Conservation (phyloP, 2,329 filamentous ascomycete genomes). For the Zelopaecilomyces penicillatus region DNA sequence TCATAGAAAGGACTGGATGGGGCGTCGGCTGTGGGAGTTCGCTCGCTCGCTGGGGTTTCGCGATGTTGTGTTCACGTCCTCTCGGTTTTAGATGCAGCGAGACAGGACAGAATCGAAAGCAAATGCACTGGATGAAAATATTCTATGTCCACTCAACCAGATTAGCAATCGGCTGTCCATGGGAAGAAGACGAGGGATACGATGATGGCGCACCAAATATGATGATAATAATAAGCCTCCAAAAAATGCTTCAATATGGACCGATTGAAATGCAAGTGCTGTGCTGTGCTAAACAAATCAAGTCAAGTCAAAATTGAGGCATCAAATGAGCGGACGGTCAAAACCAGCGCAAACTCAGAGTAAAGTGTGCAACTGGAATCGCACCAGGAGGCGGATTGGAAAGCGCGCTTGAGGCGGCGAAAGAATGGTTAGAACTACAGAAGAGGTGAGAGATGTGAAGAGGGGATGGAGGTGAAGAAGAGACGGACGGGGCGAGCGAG, state of each 20-base stretch:
- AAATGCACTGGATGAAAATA: no score
- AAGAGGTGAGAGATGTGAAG: neutral
- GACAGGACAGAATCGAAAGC: no score
- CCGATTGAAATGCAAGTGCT: conserved; percentile 16
- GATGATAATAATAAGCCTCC: neutral
- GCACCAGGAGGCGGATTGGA: conserved; percentile 33
- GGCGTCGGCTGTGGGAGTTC: neutral
- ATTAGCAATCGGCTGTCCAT: no score
- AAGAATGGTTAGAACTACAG: conserved; percentile 5
- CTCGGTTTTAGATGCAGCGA: no score
- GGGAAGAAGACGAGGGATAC: no score
- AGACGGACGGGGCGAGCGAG: neutral
- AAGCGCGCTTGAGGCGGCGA: conserved; percentile 8
- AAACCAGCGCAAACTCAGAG: conserved; percentile 47
- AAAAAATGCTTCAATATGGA: conserved; percentile 5
- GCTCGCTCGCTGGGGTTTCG: no score
- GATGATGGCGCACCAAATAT: conserved; percentile 7
- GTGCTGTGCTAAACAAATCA: conserved; percentile 14
- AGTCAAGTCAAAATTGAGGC: conserved; percentile 21
- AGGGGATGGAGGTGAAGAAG: conserved; percentile 3
- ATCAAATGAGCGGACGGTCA: conserved; percentile 50
- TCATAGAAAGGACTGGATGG: conserved; percentile 29
- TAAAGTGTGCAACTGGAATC: conserved; percentile 47
- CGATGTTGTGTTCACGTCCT: no score
- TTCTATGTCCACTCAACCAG: no score